Conservation (phyloP, 1,139 yeast species). For the Trichomonascaceae sp. region DNA sequence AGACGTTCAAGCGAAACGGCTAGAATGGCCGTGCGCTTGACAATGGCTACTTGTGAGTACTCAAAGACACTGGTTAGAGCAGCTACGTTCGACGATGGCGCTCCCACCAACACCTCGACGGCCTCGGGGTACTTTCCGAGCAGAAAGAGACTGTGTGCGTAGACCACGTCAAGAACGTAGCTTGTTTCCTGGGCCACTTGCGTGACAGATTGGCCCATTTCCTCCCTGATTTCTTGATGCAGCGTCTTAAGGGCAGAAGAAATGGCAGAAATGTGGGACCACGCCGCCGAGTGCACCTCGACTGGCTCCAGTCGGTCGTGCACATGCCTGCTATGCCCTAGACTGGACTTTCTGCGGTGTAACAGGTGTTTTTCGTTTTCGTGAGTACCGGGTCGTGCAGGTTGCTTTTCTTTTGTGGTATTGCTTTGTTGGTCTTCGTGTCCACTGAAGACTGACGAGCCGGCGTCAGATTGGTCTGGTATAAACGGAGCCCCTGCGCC, state of each 20-base stretch:
- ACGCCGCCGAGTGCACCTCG: no score
- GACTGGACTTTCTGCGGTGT: neutral
- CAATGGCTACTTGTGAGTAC: conserved; percentile 12
- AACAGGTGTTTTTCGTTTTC: neutral
- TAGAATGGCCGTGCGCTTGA: conserved; percentile 16
- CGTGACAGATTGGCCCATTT: neutral
- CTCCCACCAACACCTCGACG: conserved; percentile 7
- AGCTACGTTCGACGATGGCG: conserved; percentile 1
- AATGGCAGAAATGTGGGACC: no score
- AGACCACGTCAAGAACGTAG: conserved; percentile 12
- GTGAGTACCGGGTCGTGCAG: neutral
- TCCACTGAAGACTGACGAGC: no score
- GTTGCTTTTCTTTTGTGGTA: no score
- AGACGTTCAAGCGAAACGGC: conserved; percentile 17
- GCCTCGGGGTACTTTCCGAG: conserved; percentile 9
- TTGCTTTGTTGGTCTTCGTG: no score
- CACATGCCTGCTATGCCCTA: neutral
- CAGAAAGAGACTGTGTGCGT: conserved; percentile 13
- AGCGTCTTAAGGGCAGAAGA: neutral
- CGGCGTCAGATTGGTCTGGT: no score
- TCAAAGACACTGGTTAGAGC: no score
- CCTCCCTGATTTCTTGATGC: neutral
- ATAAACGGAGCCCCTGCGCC: no score
- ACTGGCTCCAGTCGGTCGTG: no score
- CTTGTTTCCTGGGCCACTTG: conserved; percentile 6